Percentiles rank a stretch among this genome's conserved stretches.
phyloP scores from a whole-genome alignment of 306 rosid species.

The Amphicarpaea edgeworthii region DNA sequence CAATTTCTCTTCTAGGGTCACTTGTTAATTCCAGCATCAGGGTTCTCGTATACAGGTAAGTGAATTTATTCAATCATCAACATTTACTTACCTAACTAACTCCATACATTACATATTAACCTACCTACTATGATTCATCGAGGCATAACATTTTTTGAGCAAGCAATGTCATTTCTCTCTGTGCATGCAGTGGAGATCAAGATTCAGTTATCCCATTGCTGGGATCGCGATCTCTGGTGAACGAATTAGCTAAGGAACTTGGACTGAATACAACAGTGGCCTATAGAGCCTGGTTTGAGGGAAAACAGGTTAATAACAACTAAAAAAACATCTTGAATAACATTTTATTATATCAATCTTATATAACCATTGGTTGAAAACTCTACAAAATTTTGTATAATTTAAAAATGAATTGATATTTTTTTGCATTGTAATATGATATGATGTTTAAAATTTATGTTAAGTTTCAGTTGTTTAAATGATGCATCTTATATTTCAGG shows the following conservation, averaged over 20 bases:
- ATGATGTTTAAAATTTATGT: too few species aligned
- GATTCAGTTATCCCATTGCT: conserved; percentile 50
- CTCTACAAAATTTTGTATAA: not conserved
- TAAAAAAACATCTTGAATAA: not conserved
- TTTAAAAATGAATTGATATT: too few species aligned
- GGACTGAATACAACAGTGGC: conserved; percentile 50
- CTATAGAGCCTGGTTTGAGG: conserved; percentile 60
- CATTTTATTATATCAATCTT: not conserved
- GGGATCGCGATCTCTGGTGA: conserved; percentile 45
- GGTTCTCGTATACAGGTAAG: conserved; percentile 56
- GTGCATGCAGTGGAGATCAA: conserved; percentile 60
- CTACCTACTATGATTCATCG: not conserved
- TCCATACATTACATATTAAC: not conserved
- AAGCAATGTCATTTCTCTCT: not conserved
- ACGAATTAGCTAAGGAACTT: conserved; percentile 43
- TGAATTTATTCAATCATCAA: too few species aligned
- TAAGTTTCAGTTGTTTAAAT: too few species aligned
- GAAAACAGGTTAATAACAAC: conserved; percentile 50
- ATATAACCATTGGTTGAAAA: not conserved
- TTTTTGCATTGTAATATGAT: too few species aligned
- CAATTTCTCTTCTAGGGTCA: conserved; percentile 43
- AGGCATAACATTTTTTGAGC: not conserved
- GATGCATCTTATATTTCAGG: too few species aligned
- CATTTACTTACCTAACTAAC: not conserved
- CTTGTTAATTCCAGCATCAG: conserved; percentile 48